A percentile compares a stretch with the other conserved stretches of the same genome.
phyloP scores from a whole-genome alignment of 1,139 yeast species.

The Pichia cactophila region DNA sequence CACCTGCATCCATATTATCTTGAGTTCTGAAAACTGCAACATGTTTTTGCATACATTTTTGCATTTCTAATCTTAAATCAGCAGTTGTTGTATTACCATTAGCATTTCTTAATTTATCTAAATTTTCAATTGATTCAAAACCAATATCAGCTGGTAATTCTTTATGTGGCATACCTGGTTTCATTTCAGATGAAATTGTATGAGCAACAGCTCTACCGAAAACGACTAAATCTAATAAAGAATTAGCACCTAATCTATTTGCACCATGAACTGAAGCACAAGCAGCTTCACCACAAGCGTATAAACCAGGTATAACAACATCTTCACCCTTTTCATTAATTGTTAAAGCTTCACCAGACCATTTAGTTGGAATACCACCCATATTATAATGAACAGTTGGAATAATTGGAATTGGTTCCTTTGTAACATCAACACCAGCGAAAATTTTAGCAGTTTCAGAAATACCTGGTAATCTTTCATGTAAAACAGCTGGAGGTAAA shows the following conservation, averaged over 20 bases:
- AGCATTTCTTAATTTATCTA: conserved; percentile 84
- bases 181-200: conserved; percentile 75
- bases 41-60: conserved; percentile 92
- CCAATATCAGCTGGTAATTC: conserved; percentile 82
- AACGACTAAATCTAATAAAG: conserved; percentile 93
- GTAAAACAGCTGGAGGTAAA: conserved; percentile 83
- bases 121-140: conserved; percentile 79
- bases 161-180: conserved; percentile 84
- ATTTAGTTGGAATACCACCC: conserved; percentile 99
- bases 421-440: conserved; percentile 98
- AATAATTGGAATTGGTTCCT: conserved; percentile 96
- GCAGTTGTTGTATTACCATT: conserved; percentile 78
- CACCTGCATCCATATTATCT: conserved; percentile 90
- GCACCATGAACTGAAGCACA: conserved; percentile 99
- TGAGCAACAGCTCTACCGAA: conserved; percentile 98
- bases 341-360: conserved; percentile 91
- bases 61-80: conserved; percentile 86
- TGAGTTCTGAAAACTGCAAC: conserved; percentile 96
- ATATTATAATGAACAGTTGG: conserved; percentile 99
- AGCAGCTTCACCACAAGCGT: conserved; percentile 98
- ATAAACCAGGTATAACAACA: conserved; percentile 83
- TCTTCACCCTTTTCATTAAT: conserved; percentile 85
- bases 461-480: conserved; percentile 98
- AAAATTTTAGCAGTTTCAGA: conserved; percentile 97
- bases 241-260: conserved; percentile 97